Evolutionary conservation across 176 grass and related monocot genomes (phyloP), one percentile per base, ranked within the genome.

Genomic region (Microstegium vimineum): DNA sequence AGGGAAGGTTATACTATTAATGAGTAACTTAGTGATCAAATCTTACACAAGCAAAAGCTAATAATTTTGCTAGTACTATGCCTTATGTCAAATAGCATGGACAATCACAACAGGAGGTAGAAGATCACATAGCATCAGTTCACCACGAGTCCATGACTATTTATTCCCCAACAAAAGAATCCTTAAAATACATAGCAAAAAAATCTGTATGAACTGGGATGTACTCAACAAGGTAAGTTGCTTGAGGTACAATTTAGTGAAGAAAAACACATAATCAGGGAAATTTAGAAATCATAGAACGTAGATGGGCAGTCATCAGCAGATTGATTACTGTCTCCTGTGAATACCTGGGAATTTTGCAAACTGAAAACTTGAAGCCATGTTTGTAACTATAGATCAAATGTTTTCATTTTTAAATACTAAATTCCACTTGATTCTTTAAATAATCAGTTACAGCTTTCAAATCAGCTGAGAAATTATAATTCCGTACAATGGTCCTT

Each of bases 331-430:
- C 14, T 45, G 69, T 42, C 14, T 27, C n/a, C 22, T 17, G 68
- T 27, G 68, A 43, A 71, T 43, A 43, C 43, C 37, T 20, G 6
- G 40, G 9, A 73, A 56, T 45, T 71, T 27, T 15, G 0, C 27
- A 74, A 52, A 52, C 3, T 10, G 0, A 74, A 54, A 35, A 54
- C 32, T 49, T 51, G 45, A 11, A 54, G 5, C 10, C 20, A 20
- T 57, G 49, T 16, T 76, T 68, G 26, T 37, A 67, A 54, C 82
- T 57, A 74, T 13, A 76, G 40, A 41, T 66, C 6, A 74, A 75
- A 25, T 81, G 66, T 47, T 49, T 37, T 37, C 59, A 65, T 83
- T 49, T 65, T 5, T 27, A 23, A 43, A 45, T 61, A 61, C 4
- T 20, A 73, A 46, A 77, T 28, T 42, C 37, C 26, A 28, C 37